These are phyloP conservation scores for Boletus reticuloceps DNA, from an alignment of 768 basidiomycete genomes.

Conservation along the genomic window DNA sequence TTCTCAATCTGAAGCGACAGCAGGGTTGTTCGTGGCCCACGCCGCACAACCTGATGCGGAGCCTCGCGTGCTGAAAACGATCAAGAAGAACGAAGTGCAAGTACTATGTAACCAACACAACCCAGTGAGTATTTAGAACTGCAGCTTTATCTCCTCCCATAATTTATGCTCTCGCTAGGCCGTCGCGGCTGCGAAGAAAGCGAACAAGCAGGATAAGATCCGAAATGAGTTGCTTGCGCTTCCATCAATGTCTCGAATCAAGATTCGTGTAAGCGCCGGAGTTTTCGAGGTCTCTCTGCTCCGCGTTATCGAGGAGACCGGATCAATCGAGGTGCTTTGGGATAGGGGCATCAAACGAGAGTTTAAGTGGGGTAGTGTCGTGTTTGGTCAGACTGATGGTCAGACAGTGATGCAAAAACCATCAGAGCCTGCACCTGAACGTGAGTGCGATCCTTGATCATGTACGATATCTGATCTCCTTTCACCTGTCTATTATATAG, in stretches of 20 bases:
- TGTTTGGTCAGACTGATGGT: conserved; percentile 71
- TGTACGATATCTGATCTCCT: conserved; percentile 6
- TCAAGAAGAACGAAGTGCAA: conserved; percentile 73
- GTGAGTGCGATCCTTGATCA: conserved; percentile 36
- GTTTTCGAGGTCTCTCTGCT: conserved; percentile 84
- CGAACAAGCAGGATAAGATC: conserved; percentile 72
- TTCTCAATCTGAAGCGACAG: not conserved
- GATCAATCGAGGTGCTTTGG: conserved; percentile 80
- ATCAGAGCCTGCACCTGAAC: conserved; percentile 48
- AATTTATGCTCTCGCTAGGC: conserved; percentile 42
- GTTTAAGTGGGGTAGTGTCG: conserved; percentile 80
- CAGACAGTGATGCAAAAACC: conserved; percentile 70
- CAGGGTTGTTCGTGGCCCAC: not conserved
- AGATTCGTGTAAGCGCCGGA: conserved; percentile 80
- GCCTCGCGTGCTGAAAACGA: conserved; percentile 52
- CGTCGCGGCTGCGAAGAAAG: conserved; percentile 70
- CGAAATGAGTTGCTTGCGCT: conserved; percentile 67
- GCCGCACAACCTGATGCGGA: conserved; percentile 9
- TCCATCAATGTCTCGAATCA: conserved; percentile 70
- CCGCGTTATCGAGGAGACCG: conserved; percentile 63
- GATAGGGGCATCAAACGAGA: conserved; percentile 69
- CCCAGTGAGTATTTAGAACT: conserved; percentile 56
- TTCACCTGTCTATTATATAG: conserved; percentile 9
- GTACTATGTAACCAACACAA: conserved; percentile 87
- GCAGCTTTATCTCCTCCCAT: not conserved